Evolutionary conservation across 208 protist species (phyloP).

Genomic region (Angomonas ambiguus): DNA sequence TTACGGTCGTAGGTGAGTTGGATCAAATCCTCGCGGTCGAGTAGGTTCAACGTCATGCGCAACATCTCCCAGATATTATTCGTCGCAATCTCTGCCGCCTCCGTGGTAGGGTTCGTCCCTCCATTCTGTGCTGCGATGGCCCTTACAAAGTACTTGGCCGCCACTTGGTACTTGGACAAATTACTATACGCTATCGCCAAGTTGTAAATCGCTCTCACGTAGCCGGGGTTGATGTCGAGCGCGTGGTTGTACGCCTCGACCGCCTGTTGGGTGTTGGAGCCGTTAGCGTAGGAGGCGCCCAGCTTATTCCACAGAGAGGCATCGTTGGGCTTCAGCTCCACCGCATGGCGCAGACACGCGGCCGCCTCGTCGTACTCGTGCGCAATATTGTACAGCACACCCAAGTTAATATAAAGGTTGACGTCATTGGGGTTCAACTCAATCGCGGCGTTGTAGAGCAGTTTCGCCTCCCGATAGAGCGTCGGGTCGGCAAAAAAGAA

Average conservation of each 20-base stretch:
- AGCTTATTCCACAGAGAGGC: constrained; percentile 89
- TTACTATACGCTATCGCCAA: constrained; percentile 86
- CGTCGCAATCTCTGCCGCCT: constrained; percentile 41
- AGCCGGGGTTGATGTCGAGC: constrained; percentile 87
- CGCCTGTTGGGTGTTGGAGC: constrained; percentile 57
- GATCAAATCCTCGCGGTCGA: constrained; percentile 81
- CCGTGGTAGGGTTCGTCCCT: constrained; percentile 55
- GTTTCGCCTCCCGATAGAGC: constrained; percentile 51
- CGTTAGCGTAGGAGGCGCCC: constrained; percentile 85
- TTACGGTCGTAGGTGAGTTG: constrained; percentile 56
- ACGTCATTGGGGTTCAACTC: constrained; percentile 73
- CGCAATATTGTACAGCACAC: constrained; percentile 78
- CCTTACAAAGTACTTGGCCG: constrained; percentile 65
- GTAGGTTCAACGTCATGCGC: constrained; percentile 80
- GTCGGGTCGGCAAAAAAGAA: constrained; percentile 72
- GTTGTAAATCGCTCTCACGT: constrained; percentile 88
- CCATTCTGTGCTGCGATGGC: constrained; percentile 76
- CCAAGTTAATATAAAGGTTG: constrained; percentile 73
- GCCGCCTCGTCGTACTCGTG: constrained; percentile 79
- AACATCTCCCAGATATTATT: constrained; percentile 82
- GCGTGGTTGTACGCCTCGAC: constrained; percentile 82
- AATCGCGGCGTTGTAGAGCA: constrained; percentile 66
- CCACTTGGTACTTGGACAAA: constrained; percentile 52
- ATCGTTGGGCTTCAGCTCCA: constrained; percentile 64
- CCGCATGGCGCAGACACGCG: constrained; percentile 61